Evolutionary conservation across 2,329 filamentous ascomycete species (phyloP), one percentile per base, ranked within the genome.

Genomic region (Beauveria pseudobassiana): DNA sequence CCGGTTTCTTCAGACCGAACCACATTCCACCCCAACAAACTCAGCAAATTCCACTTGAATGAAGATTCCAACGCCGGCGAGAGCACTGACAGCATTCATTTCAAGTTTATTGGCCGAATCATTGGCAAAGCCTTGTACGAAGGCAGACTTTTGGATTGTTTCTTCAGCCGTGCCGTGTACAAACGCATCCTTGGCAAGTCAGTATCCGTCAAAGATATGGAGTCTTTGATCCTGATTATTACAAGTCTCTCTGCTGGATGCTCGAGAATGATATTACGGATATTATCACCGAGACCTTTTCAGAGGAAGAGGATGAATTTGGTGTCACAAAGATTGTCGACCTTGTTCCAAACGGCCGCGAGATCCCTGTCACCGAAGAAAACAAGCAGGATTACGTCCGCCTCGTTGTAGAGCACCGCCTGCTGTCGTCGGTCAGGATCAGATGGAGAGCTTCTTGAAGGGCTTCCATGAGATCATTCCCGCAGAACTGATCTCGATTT

Each of bases 401-500:
- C 63, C 81, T 93, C 55, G 90, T 99, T 51, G 93, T 97, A 10
- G 93, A 99, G 75, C 92, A 97, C 78, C 93, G 91, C 70, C 85
- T 99, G 52, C 85, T 95, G 59, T 89, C 89, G 22, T 96, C 95
- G 42, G 95, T 99, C 42, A 89, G 75, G 91, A 96, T 61, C 95
- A 99, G 74, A 88, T 99, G 75, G 90, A 96, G 72, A 81, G 93
- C 68, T 99, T 99, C 82, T 79, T 97, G 56, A 90, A 88, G 76
- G 92, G 93, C 63, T 99, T 99, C 86, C 93, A 99, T 74, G 96
- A 99, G 66, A 97, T 99, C 70, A 96, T 99, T 62, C 92, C 95
- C 0, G 88, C 91, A 0, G 92, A 97, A 67, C 81, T 99, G 54
- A 91, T 99, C 69, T 89, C 92, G 55, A 99, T 99, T 70, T 99